phyloP scores from a whole-genome alignment of 2,329 filamentous ascomycete species.

The Cladosporium sp. region DNA sequence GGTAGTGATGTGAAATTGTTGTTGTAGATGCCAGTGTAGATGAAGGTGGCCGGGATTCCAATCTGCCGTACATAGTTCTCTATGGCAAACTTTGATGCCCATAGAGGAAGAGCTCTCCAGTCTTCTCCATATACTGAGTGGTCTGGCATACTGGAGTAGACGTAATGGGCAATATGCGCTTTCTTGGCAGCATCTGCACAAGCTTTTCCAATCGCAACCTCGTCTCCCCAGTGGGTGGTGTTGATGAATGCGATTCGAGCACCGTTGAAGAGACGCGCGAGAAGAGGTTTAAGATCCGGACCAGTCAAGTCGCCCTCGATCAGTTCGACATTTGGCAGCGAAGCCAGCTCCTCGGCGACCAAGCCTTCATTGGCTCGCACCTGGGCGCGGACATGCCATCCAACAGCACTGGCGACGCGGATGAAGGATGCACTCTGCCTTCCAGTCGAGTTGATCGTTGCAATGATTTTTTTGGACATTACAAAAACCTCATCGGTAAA shows the following conservation, averaged over 20 bases:
- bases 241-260: constrained; percentile 94
- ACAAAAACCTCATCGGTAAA: constrained; percentile 27
- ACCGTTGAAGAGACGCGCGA: constrained; percentile 62
- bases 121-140: constrained; percentile 74
- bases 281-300: constrained; percentile 31
- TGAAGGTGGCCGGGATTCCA: constrained; percentile 82
- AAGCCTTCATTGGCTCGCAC: constrained; percentile 83
- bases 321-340: constrained; percentile 77
- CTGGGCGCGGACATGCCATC: constrained; percentile 90
- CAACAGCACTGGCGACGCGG: constrained; percentile 87
- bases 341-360: constrained; percentile 81
- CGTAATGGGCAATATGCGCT: constrained; percentile 82
- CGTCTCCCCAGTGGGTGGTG: constrained; percentile 95
- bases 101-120: constrained; percentile 85
- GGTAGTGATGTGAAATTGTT: constrained; percentile 95
- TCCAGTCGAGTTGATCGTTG: constrained; percentile 92
- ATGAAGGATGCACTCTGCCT: constrained; percentile 95
- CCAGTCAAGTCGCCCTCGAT: constrained; percentile 64
- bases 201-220: constrained; percentile 83
- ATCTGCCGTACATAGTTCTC: constrained; percentile 88
- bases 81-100: constrained; percentile 88
- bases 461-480: constrained; percentile 69
- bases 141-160: constrained; percentile 97
- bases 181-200: constrained; percentile 86
- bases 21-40: constrained; percentile 97